A percentile compares a stretch with the other conserved stretches of the same genome.
Conservation (phyloP, 2,329 filamentous ascomycete genomes). For the Epichloe aotearoae region DNA sequence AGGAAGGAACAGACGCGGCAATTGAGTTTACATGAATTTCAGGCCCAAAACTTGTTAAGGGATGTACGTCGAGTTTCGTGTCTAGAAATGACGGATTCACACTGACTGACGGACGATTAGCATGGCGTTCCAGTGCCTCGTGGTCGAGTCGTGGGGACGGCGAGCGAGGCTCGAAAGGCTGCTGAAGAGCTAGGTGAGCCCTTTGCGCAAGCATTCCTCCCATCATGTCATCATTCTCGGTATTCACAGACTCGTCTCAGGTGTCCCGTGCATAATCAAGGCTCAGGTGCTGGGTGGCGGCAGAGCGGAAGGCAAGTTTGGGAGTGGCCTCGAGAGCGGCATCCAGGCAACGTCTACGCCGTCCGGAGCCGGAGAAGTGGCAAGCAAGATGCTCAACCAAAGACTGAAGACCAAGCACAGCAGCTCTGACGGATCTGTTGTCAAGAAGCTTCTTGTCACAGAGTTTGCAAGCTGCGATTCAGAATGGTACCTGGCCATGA, state of each 20-base stretch:
- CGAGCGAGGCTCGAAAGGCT: constrained; percentile 11
- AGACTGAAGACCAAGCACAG: not conserved
- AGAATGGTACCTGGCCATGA: constrained; percentile 28
- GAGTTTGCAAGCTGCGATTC: constrained; percentile 17
- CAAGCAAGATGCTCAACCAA: constrained; percentile 11
- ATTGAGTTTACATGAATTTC: constrained; percentile 16
- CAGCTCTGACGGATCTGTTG: constrained; percentile 3
- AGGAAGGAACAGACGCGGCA: constrained; percentile 1
- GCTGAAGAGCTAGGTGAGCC: constrained; percentile 13
- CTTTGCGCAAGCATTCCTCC: not conserved
- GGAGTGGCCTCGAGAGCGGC: constrained; percentile 5
- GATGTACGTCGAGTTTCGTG: constrained; percentile 7
- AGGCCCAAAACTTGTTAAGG: constrained; percentile 16
- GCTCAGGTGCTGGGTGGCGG: constrained; percentile 14
- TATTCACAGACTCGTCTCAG: constrained; percentile 6
- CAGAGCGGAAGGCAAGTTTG: constrained; percentile 6
- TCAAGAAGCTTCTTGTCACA: constrained; percentile 23
- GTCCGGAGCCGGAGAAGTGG: constrained; percentile 9
- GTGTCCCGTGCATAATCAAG: constrained; percentile 13
- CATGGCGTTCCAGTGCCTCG: constrained; percentile 13
- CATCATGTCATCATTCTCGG: not conserved
- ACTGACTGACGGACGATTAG: constrained; percentile 9
- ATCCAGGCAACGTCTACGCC: constrained; percentile 6
- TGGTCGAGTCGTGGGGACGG: constrained; percentile 10
- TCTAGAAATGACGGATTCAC: too few species aligned